Evolutionary conservation across 176 grass and related monocot genomes (phyloP).

Genomic region (Pharus latifolius): DNA sequence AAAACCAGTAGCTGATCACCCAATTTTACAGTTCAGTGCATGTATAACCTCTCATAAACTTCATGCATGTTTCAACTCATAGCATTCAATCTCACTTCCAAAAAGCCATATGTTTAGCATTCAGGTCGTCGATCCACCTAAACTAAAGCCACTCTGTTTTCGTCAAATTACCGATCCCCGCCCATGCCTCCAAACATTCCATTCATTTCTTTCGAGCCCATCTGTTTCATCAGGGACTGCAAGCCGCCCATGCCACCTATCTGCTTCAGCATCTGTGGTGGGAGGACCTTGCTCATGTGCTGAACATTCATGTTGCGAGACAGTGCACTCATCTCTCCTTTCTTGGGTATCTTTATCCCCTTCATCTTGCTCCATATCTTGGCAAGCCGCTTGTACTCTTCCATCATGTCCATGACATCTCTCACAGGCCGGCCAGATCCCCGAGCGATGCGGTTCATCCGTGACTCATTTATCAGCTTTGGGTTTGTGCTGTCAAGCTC

Average conservation of each 20-base stretch:
- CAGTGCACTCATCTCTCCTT: conserved; percentile 72
- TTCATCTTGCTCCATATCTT: conserved; percentile 94
- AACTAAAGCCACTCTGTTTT: not conserved
- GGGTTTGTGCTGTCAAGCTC: conserved; percentile 84
- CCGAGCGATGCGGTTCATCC: conserved; percentile 54
- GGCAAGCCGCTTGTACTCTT: conserved; percentile 90
- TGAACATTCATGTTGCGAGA: conserved; percentile 66
- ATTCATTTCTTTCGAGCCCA: conserved; percentile 72
- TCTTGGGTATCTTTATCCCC: conserved; percentile 75
- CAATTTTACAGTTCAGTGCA: conserved; percentile 3
- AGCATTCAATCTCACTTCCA: not conserved
- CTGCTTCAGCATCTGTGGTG: conserved; percentile 84
- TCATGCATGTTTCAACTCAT: not conserved
- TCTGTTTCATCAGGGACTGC: conserved; percentile 84
- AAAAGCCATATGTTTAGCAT: not conserved
- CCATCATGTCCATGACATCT: conserved; percentile 83
- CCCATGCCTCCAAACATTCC: conserved; percentile 61
- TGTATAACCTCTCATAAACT: not conserved
- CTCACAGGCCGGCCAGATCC: conserved; percentile 62
- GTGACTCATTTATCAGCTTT: conserved; percentile 73
- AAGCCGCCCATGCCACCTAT: conserved; percentile 77
- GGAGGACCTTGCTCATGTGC: conserved; percentile 76
- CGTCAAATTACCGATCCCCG: conserved; percentile 18
- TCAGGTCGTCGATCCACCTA: not conserved
- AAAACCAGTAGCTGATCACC: too few relatives aligned